These are phyloP conservation scores for Curvularia sp. DNA, from an alignment of 2,329 filamentous ascomycete species.

Conservation along the genomic window DNA sequence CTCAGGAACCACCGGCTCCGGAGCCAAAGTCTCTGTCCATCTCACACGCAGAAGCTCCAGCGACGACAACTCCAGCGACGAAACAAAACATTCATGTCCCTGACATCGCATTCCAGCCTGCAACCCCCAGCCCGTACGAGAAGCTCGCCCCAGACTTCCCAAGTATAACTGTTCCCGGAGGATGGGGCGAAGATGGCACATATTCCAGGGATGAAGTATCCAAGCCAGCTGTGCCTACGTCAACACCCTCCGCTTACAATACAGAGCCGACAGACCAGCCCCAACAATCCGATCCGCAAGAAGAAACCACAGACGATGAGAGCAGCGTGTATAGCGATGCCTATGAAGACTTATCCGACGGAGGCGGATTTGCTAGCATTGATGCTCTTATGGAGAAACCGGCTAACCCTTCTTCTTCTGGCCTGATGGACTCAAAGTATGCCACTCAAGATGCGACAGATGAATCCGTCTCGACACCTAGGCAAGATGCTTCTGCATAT, in stretches of 20 bases:
- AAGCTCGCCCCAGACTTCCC: slow-evolving; percentile 37
- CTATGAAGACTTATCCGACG: slow-evolving; percentile 73
- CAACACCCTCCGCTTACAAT: not conserved
- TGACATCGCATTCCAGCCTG: slow-evolving; percentile 46
- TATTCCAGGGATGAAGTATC: slow-evolving; percentile 6
- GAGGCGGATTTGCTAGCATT: slow-evolving; percentile 73
- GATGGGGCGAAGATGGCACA: slow-evolving; percentile 43
- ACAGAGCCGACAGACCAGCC: slow-evolving; percentile 15
- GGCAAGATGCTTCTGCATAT: slow-evolving; percentile 18
- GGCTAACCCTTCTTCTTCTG: slow-evolving; percentile 37
- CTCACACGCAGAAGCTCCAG: slow-evolving; percentile 22
- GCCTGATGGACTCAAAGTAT: slow-evolving; percentile 36
- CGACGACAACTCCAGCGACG: slow-evolving; percentile 14
- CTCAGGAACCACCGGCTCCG: slow-evolving; percentile 23
- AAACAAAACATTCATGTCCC: slow-evolving; percentile 38
- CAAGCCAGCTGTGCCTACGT: slow-evolving; percentile 1
- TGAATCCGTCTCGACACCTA: slow-evolving; percentile 20
- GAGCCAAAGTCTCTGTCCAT: slow-evolving; percentile 43
- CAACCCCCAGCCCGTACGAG: slow-evolving; percentile 43
- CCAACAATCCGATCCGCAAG: slow-evolving; percentile 13
- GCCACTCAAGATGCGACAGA: slow-evolving; percentile 30
- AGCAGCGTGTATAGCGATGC: slow-evolving; percentile 76
- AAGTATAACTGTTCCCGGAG: slow-evolving; percentile 39
- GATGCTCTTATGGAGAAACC: slow-evolving; percentile 74
- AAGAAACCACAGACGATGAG: slow-evolving; percentile 46